A percentile compares a stretch with the other conserved stretches of the same genome.
Conservation (phyloP, 163 green algal genomes). For the Scenedesmus sp. region DNA sequence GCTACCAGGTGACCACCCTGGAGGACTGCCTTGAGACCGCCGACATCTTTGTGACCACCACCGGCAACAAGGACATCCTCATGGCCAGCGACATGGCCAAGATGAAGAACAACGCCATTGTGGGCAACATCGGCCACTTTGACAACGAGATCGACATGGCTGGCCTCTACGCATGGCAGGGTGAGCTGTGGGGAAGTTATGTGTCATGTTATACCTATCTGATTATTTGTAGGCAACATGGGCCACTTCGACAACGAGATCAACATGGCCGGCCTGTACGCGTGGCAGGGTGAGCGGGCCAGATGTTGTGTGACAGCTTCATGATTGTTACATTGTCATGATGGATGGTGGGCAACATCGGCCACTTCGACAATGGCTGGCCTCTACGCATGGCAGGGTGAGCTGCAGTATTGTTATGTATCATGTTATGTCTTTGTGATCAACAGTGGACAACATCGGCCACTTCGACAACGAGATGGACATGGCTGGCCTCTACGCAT, state of each 20-base stretch:
- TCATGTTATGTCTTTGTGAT: no score
- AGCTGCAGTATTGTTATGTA: no score
- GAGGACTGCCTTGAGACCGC: slow-evolving; percentile 87
- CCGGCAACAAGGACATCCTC: slow-evolving; percentile 98
- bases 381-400: no score
- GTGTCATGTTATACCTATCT: no score
- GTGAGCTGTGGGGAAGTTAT: no score
- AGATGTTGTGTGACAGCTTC: no score
- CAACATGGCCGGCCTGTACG: slow-evolving; percentile 97
- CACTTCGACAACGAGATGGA: slow-evolving; percentile 99
- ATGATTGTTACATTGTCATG: no score
- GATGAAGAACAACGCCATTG: slow-evolving; percentile 99
- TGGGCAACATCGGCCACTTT: slow-evolving; percentile 99
- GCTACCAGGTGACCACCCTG: slow-evolving; percentile 88
- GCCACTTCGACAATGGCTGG: no score
- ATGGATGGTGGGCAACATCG: no score
- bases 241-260: slow-evolving; percentile 79
- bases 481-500: slow-evolving; percentile 95
- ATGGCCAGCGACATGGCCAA: slow-evolving; percentile 96
- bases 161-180: slow-evolving; percentile 78
- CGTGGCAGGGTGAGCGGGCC: slow-evolving; percentile 15
- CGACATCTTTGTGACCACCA: slow-evolving; percentile 99
- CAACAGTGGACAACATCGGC: slow-evolving; percentile 97
- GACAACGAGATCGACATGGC: slow-evolving; percentile 99
- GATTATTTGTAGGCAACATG: no score